These are phyloP conservation scores for Suillus fuscotomentosus DNA, from an alignment of 768 basidiomycete species.

Conservation along the genomic window DNA sequence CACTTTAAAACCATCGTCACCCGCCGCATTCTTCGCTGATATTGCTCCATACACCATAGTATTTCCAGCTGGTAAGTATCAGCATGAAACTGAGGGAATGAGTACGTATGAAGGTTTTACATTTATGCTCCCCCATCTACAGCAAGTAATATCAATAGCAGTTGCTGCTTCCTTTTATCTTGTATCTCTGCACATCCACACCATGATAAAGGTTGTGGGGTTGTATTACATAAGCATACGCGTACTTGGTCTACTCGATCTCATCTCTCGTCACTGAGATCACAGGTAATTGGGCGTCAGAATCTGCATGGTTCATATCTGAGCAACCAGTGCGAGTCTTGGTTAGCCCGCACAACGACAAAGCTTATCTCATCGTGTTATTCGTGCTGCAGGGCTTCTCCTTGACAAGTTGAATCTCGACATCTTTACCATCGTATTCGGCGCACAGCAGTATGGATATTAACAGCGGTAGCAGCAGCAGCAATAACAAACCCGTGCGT, in stretches of 20 bases:
- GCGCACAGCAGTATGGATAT: constrained; percentile 41
- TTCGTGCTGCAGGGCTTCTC: not conserved
- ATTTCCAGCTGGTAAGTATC: not conserved
- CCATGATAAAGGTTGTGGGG: not conserved
- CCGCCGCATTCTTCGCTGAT: not conserved
- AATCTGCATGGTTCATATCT: constrained; percentile 16
- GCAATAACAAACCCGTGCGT: constrained; percentile 32
- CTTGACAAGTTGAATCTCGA: not conserved
- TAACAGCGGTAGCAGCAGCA: constrained; percentile 2
- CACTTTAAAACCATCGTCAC: not conserved
- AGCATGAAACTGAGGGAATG: not conserved
- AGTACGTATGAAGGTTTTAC: not conserved
- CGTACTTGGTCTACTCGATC: constrained; percentile 3
- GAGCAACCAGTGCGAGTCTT: not conserved
- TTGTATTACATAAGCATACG: constrained; percentile 27
- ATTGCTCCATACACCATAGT: not conserved
- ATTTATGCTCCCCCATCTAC: not conserved
- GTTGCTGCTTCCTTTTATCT: not conserved
- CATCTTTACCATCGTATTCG: not conserved
- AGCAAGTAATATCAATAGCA: not conserved
- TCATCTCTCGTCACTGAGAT: constrained; percentile 13
- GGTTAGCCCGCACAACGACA: not conserved
- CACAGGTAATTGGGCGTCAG: not conserved
- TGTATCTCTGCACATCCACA: not conserved
- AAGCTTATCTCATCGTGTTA: not conserved